These are phyloP conservation scores for Sugiyamaella paludigena DNA, from an alignment of 1,139 yeast species.

Conservation along the genomic window DNA sequence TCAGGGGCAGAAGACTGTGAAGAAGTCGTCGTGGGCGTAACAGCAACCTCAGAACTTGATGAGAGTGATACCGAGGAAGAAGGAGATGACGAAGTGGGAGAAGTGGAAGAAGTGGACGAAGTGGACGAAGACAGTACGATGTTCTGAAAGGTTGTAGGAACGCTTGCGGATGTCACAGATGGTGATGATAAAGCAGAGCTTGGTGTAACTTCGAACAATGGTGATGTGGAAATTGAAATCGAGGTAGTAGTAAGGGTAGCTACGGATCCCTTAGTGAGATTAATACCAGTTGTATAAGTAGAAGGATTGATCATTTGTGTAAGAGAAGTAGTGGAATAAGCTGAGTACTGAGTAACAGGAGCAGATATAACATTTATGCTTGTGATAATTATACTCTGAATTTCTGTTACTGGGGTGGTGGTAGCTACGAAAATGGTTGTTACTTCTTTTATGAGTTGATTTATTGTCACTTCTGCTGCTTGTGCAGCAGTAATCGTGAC, in stretches of 20 bases:
- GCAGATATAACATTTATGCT: constrained; percentile 30
- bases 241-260: neutral
- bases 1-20: constrained; percentile 20
- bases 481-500: constrained; percentile 27
- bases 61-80: constrained; percentile 11
- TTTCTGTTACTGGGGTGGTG: constrained; percentile 27
- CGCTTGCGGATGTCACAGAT: constrained; percentile 15
- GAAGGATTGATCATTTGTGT: constrained; percentile 29
- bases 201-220: constrained; percentile 11
- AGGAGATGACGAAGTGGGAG: constrained; percentile 14
- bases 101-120: too few relatives aligned
- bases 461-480: constrained; percentile 26
- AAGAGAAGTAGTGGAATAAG: constrained; percentile 28
- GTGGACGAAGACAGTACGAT: too few relatives aligned
- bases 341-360: constrained; percentile 31
- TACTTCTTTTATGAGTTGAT: constrained; percentile 31
- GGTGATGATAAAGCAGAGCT: constrained; percentile 13
- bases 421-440: constrained; percentile 33
- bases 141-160: constrained; percentile 3
- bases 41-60: constrained; percentile 10
- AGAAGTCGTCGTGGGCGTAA: constrained; percentile 7
- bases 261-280: constrained; percentile 10
- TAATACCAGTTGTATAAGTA: constrained; percentile 26
- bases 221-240: constrained; percentile 14
- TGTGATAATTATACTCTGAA: constrained; percentile 31